These are phyloP conservation scores for Lentithecium fluviatile DNA, from an alignment of 495 filamentous ascomycete species.

Conservation along the genomic window DNA sequence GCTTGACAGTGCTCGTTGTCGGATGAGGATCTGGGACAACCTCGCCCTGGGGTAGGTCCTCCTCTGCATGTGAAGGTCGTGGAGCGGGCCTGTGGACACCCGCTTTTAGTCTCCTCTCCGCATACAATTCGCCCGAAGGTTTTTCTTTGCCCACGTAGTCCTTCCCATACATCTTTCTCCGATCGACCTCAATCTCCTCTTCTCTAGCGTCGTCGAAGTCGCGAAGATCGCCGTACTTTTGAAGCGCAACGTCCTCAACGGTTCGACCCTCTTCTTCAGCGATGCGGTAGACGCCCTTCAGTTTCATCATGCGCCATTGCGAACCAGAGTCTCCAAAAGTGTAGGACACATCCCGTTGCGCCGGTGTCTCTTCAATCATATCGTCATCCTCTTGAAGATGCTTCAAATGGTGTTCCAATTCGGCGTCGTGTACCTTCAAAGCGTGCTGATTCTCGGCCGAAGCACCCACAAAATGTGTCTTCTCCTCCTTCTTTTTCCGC, in stretches of 20 bases:
- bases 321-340: constrained; percentile 87
- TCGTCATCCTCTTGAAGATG: constrained; percentile 55
- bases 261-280: constrained; percentile 68
- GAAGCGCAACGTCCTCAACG: constrained; percentile 77
- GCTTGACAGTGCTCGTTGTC: constrained; percentile 46
- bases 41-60: constrained; percentile 51
- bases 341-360: constrained; percentile 70
- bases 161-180: constrained; percentile 78
- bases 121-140: constrained; percentile 81
- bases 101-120: constrained; percentile 64
- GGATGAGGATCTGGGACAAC: constrained; percentile 48
- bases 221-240: constrained; percentile 76
- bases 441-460: constrained; percentile 64
- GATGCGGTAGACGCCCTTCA: constrained; percentile 79
- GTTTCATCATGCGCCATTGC: constrained; percentile 92
- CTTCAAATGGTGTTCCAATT: constrained; percentile 72
- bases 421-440: constrained; percentile 75
- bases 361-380: constrained; percentile 50
- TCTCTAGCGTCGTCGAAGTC: constrained; percentile 93
- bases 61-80: constrained; percentile 43
- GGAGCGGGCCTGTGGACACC: constrained; percentile 45
- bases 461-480: constrained; percentile 43
- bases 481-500: constrained; percentile 53
- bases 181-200: constrained; percentile 88
- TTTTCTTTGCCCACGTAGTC: constrained; percentile 86